A percentile compares a stretch with the other conserved stretches of the same genome.
phyloP scores from a whole-genome alignment of 83 land plant genomes.

The Thuja plicata region DNA sequence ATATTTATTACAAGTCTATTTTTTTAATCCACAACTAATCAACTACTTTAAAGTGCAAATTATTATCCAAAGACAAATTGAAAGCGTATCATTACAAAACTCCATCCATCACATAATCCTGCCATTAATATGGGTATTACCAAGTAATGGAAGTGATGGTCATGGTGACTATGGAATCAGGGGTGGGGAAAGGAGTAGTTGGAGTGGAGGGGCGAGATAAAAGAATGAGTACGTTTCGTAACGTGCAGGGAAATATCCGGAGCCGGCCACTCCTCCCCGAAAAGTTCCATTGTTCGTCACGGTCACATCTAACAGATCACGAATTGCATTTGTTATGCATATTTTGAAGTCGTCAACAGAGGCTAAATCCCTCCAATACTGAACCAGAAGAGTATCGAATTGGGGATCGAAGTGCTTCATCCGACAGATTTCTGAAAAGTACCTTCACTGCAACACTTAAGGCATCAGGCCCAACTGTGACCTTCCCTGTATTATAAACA shows the following conservation, averaged over 20 bases:
- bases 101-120: too few species aligned
- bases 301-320: background rate
- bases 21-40: too few species aligned
- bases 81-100: too few species aligned
- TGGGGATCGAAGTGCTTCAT: background rate
- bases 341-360: background rate
- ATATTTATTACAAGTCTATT: too few species aligned
- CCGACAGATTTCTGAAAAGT: background rate
- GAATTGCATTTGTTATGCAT: background rate
- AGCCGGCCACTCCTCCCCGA: background rate
- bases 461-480: background rate
- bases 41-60: too few species aligned
- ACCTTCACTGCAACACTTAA: background rate
- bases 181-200: too few species aligned
- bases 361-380: background rate
- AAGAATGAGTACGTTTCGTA: background rate
- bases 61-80: too few species aligned
- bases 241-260: background rate
- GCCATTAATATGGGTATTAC: too few species aligned
- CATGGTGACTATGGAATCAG: too few species aligned
- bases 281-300: background rate
- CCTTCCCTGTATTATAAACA: too few species aligned
- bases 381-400: background rate
- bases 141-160: too few species aligned
- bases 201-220: background rate